Evolutionary conservation across 805 yeast genomes (phyloP), one percentile per base, ranked within the genome.

Genomic region (Cyberlindnera samutprakarnensis): DNA sequence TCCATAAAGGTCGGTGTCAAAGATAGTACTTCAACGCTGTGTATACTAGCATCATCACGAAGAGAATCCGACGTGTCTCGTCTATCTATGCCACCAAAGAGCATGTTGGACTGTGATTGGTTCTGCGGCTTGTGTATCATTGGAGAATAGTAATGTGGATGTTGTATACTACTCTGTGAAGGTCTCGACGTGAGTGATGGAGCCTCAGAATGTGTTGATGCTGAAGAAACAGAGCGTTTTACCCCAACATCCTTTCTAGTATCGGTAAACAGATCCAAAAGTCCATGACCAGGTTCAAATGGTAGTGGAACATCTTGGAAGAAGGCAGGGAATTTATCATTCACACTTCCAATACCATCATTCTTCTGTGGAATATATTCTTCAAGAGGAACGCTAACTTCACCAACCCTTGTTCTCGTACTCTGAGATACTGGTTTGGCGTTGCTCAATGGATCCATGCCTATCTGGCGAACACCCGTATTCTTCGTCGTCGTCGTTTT

Each of bases 1-100:
- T 62, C 68, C 54, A 58, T 52, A 32, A 61, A 61, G 27, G 62
- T 54, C 6, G 68, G 66, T 5, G 64, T 61, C 27, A 62, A 33
- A 1, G 66, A 59, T 11, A 61, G 33, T 5, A 59, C 66, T 37
- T 61, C 68, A 5, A 61, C 64, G 32, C 33, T 35, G 20, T 33
- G 28, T 13, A 30, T 28, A 17, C 36, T 35, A 8, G 17, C 28
- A 23, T 34, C 30, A 14, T 31, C 25, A 10, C 31, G 18, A 8
- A 13, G 9, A 6, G 7, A 8, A 7, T 8, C 7, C 11, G 38
- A 34, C 10, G 30, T 13, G 12, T 21, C 18, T 12, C 35, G 26
- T 11, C 28, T 24, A 12, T 40, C 44, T 26, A 40, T 33, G 2
- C 41, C 30, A 1, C 44, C 44, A 27, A 40, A 35, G 10, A 40